Evolutionary conservation across 345 rosid genomes (phyloP).

Genomic region (Gossypium stocksii): DNA sequence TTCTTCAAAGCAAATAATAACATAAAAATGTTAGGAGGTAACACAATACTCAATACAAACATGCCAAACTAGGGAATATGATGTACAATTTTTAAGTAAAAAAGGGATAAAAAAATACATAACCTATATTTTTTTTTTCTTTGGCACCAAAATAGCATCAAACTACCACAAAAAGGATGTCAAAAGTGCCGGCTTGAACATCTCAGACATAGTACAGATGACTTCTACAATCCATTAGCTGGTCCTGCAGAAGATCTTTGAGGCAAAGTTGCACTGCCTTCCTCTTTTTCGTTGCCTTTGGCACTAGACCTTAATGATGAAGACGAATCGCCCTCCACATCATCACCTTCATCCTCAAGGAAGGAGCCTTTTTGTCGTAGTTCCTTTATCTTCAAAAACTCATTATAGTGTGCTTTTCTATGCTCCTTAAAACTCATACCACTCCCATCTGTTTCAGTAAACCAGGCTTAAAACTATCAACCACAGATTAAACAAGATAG

Average conservation of each 20-base stretch:
- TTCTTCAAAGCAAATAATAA: no score
- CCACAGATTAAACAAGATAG: not conserved
- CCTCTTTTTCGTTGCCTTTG: constrained; percentile 43
- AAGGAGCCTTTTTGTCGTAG: constrained; percentile 61
- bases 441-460: constrained; percentile 32
- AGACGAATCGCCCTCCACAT: constrained; percentile 34
- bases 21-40: no score
- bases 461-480: not conserved
- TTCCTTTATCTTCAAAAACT: constrained; percentile 79
- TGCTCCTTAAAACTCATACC: constrained; percentile 61
- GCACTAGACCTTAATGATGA: constrained; percentile 39
- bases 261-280: constrained; percentile 23
- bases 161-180: not conserved
- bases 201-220: not conserved
- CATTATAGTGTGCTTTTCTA: constrained; percentile 81
- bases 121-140: not conserved
- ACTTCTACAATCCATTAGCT: constrained; percentile 30
- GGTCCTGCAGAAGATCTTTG: constrained; percentile 26
- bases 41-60: not conserved
- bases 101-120: not conserved
- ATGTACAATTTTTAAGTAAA: not conserved
- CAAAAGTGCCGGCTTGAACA: constrained; percentile 7
- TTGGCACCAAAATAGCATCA: constrained; percentile 5
- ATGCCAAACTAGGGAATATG: not conserved
- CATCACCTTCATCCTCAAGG: constrained; percentile 59